Base-by-base conservation (phyloP, 805 yeast genomes). In the Wickerhamia fluorescens region DNA sequence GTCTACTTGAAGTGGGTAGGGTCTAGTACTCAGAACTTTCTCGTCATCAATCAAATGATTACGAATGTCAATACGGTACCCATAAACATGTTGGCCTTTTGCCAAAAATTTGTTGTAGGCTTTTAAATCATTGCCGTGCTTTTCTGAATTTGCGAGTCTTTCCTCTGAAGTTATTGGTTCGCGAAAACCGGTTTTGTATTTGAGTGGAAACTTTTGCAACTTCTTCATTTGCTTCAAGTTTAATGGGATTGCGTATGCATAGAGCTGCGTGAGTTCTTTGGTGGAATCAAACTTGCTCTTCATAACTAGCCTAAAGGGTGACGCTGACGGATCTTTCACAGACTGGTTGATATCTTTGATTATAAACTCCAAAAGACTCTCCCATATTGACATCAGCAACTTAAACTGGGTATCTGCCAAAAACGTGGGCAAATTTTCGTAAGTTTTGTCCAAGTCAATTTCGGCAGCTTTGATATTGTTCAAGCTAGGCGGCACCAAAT, bases 341-440 rank as follows among this genome's bases (percentile, higher is more conserved):
- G n/a, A n/a, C 4, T 35, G 41, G 13, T 34, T 34, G 14, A 60
- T 33, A 34, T 61, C 67, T 22, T 43, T 16, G 14, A 45, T 38
- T 10, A 58, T 47, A 3, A 30, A 34, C 17, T 53, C 46, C 33
- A 63, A 36, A 21, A 63, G 29, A 14, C 42, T 45, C 26, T 56
- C 49, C 53, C 45, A 58, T 12, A 42, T 47, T 20, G 29, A 24
- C 33, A 42, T 40, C 10, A 44, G 25, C 12, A 71, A 47, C 38
- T 66, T 70, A 50, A 85, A 82, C 49, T 86, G 95, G 10, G 53
- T 51, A 14, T 79, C 75, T 0, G 89, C 95, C 28, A 81, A 64
- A 28, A 46, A 42, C 1, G 71, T 37, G 2, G 76, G 73, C 16
- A 61, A 33, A 6, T 42, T 42, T 30, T 61, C 68, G 28, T 26